These are phyloP conservation scores for Boletus edulis DNA, from an alignment of 768 basidiomycete species.

Conservation along the genomic window DNA sequence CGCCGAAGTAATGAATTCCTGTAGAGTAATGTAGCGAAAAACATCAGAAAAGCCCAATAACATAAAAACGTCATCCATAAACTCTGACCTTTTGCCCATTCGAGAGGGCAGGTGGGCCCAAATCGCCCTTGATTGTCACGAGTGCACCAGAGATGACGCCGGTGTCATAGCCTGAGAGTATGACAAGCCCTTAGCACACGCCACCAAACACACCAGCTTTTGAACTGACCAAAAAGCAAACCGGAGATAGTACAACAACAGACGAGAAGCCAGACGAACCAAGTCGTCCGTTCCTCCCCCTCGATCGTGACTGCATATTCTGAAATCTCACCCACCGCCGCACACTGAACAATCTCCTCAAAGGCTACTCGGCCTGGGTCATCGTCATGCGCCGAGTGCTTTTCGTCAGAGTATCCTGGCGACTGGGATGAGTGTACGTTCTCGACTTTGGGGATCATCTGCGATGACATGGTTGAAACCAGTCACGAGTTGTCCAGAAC, in stretches of 20 bases:
- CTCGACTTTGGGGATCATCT: not conserved
- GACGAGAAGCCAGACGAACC: constrained; percentile 79
- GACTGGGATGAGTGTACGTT: not conserved
- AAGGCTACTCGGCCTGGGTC: constrained; percentile 4
- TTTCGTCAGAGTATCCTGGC: not conserved
- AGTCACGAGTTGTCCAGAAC: not conserved
- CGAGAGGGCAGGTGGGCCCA: constrained; percentile 56
- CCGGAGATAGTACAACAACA: constrained; percentile 74
- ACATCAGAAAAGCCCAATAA: not conserved
- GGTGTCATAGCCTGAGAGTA: constrained; percentile 66
- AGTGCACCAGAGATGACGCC: constrained; percentile 81
- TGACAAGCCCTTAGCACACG: constrained; percentile 1
- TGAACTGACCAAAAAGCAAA: constrained; percentile 62
- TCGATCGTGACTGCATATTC: constrained; percentile 60
- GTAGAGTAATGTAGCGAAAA: not conserved
- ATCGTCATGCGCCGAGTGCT: not conserved
- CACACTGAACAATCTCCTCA: constrained; percentile 15
- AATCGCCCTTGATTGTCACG: constrained; percentile 65
- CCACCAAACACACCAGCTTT: not conserved
- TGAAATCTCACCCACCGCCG: constrained; percentile 47
- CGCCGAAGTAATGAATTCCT: constrained; percentile 80
- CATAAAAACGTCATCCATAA: not conserved
- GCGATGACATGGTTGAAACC: not conserved
- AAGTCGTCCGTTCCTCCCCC: constrained; percentile 63
- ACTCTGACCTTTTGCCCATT: constrained; percentile 57